phyloP scores from a whole-genome alignment of 208 protist species.

The Acanthamoeba healyi region DNA sequence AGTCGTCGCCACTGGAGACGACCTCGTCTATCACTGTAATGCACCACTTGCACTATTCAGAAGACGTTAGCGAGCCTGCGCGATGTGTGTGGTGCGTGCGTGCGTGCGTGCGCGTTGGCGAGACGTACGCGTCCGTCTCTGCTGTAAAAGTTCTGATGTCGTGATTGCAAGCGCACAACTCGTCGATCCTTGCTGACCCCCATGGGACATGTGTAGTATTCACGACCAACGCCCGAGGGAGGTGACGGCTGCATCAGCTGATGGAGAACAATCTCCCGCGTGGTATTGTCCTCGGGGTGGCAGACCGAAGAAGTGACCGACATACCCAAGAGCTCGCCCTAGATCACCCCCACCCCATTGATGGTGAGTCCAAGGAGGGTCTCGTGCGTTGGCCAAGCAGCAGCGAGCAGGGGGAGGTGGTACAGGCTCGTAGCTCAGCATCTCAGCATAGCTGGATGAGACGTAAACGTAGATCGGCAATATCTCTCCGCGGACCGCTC shows the following conservation, averaged over 20 bases:
- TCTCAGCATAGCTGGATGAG: neutral
- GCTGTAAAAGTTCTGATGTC: neutral
- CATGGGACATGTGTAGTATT: neutral
- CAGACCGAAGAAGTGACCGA: neutral
- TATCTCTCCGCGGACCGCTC: neutral
- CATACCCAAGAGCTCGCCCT: neutral
- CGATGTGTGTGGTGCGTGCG: no score
- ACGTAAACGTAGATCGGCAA: neutral
- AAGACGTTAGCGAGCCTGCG: neutral
- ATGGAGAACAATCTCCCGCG: neutral
- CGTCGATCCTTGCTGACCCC: neutral
- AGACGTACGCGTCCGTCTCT: neutral
- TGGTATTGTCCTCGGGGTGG: neutral
- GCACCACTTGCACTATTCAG: neutral
- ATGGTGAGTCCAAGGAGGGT: no score
- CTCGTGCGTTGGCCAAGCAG: no score
- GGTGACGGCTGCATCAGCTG: neutral
- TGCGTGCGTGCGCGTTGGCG: no score
- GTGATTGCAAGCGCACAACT: neutral
- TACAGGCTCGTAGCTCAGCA: neutral
- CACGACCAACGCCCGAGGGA: neutral
- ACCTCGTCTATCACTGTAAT: neutral
- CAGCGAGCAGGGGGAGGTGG: neutral
- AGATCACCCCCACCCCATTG: neutral
- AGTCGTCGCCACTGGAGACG: neutral